These are phyloP conservation scores for Castanea crenata DNA, from an alignment of 306 rosid genomes.

Conservation along the genomic window DNA sequence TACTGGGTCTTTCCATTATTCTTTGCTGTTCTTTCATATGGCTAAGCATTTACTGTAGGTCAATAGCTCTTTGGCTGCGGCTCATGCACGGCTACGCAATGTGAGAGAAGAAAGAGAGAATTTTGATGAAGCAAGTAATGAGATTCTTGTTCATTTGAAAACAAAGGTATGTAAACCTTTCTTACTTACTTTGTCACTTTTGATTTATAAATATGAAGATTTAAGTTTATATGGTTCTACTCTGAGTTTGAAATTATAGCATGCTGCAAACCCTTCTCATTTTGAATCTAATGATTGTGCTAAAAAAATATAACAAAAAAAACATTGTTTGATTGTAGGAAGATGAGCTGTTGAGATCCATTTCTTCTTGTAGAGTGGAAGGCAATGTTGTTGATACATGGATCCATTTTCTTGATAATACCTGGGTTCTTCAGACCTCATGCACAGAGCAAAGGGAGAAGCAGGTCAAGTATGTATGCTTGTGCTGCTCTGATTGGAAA, in stretches of 20 bases:
- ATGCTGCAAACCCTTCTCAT: constrained; percentile 4
- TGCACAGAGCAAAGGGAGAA: constrained; percentile 51
- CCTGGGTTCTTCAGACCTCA: constrained; percentile 62
- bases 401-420: constrained; percentile 59
- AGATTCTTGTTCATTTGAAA: constrained; percentile 64
- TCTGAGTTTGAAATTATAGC: neutral
- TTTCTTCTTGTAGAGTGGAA: constrained; percentile 63
- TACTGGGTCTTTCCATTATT: constrained; percentile 3
- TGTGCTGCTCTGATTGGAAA: constrained; percentile 12
- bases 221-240: neutral
- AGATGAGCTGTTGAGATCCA: constrained; percentile 68
- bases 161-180: constrained; percentile 53
- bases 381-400: constrained; percentile 63
- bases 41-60: constrained; percentile 48
- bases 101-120: constrained; percentile 89
- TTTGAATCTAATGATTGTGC: neutral
- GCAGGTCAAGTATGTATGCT: constrained; percentile 70
- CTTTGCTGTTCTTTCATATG: constrained; percentile 12
- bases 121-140: constrained; percentile 81
- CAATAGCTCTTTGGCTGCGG: constrained; percentile 43
- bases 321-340: constrained; percentile 53
- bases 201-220: neutral
- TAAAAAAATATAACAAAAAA: too few relatives aligned
- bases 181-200: constrained; percentile 3
- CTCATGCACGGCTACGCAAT: constrained; percentile 66